phyloP scores from a whole-genome alignment of 2,329 filamentous ascomycete genomes.

The Epichloe coenophiala region DNA sequence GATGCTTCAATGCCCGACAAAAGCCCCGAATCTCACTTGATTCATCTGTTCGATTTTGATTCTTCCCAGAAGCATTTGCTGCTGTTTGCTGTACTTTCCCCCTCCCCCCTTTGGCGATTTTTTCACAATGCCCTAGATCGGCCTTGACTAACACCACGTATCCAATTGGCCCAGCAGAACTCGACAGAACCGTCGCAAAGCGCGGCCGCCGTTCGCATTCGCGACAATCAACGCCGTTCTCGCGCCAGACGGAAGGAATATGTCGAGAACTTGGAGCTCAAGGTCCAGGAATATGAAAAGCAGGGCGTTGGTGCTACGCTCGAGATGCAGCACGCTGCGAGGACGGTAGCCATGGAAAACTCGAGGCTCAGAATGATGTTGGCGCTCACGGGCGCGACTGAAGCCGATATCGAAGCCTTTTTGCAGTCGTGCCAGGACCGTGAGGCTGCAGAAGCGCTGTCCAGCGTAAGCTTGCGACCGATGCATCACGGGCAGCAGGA shows the following conservation, averaged over 20 bases:
- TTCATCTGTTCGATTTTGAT: not conserved
- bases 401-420: constrained; percentile 27
- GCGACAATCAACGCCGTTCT: constrained; percentile 40
- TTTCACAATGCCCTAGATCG: not conserved
- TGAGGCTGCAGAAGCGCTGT: constrained; percentile 14
- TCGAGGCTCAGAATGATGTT: constrained; percentile 29
- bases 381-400: constrained; percentile 23
- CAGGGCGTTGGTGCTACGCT: constrained; percentile 33
- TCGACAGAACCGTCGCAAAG: constrained; percentile 12
- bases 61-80: not conserved
- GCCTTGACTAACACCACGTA: not conserved
- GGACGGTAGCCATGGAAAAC: constrained; percentile 36
- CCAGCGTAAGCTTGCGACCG: constrained; percentile 6
- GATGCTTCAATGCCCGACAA: not conserved
- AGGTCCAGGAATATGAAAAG: constrained; percentile 33
- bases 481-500: constrained; percentile 2
- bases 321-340: constrained; percentile 40
- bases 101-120: not conserved
- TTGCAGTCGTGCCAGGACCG: constrained; percentile 22
- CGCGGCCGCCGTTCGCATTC: constrained; percentile 25
- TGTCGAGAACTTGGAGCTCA: constrained; percentile 32
- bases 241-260: constrained; percentile 37
- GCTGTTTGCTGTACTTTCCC: too few species aligned
- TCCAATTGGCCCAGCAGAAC: constrained; percentile 1
- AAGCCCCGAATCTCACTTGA: not conserved